phyloP scores from a whole-genome alignment of 106 monocot species.

The Platanthera guangdongensis region DNA sequence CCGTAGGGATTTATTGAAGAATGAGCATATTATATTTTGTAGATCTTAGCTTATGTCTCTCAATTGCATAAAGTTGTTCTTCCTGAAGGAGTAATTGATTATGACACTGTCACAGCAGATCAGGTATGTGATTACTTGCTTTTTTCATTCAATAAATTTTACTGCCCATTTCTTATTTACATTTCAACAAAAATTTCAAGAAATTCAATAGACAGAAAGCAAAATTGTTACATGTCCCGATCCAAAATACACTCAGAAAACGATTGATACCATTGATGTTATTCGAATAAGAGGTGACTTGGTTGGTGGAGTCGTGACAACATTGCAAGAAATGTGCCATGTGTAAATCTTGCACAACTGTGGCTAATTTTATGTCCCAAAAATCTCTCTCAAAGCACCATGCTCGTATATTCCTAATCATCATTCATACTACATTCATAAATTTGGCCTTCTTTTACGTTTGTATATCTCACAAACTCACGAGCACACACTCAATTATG shows the following conservation, averaged over 20 bases:
- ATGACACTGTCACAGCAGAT: constrained; percentile 67
- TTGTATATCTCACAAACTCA: neutral
- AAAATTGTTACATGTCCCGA: constrained; percentile 96
- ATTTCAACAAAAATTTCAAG: constrained; percentile 6
- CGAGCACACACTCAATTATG: neutral
- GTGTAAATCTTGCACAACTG: constrained; percentile 30
- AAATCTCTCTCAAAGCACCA: neutral
- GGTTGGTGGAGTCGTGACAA: constrained; percentile 86
- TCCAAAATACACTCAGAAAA: constrained; percentile 86
- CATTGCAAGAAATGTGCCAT: constrained; percentile 91
- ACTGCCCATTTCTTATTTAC: neutral
- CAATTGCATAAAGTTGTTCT: constrained; percentile 90
- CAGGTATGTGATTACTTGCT: constrained; percentile 37
- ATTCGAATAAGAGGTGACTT: constrained; percentile 87
- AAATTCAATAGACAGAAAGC: constrained; percentile 55
- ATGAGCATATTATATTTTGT: constrained; percentile 1
- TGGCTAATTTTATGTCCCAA: neutral
- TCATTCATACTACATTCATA: neutral
- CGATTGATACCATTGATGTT: constrained; percentile 90
- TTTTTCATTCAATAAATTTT: neutral
- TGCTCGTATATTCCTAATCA: neutral
- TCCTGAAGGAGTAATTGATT: constrained; percentile 75
- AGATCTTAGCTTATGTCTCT: constrained; percentile 96
- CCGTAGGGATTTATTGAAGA: neutral
- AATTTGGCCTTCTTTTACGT: neutral